Base-by-base conservation (phyloP, 108 stramenopile species). In the Discostella stelligeroides region DNA sequence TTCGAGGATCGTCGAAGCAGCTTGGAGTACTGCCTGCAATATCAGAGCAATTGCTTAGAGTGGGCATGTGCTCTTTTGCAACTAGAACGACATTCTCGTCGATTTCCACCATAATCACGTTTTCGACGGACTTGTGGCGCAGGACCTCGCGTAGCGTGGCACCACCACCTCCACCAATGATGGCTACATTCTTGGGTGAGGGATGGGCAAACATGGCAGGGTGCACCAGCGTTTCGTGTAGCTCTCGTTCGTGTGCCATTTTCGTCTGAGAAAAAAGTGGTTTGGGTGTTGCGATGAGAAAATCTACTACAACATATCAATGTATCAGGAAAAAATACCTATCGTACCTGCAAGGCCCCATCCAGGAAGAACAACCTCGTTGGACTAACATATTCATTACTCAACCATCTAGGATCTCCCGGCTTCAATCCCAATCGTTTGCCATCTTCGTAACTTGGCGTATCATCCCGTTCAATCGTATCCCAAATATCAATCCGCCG, bases 221-320 rank as follows among this genome's bases (percentile, higher is more conserved):
- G 72, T 97, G 97, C 6, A 97, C 95, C 21, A 97, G 82, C 13
- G 86, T 59, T 75, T 97, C 97, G 75, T 97, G 97, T 62, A 91
- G 94, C 72, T 89, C 85, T 29, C 66, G 71, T 51, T 90, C 91
- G 45, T 80, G 68, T 40, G 66, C 59, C 21, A 56, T 54, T n/a
- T 75, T 80, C 40, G 63, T 79, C 72, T 90, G 87, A n/a, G 20
- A 30, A 62, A 41, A 21, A 51, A n/a, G 15, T 47, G 12, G 37
- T 20, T 2, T 5, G 40, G 60, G 23, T 24, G 3, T 59, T 25
- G 11, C 29, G 28, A 53, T 49, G 25, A 7, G 7, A 30, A n/a
- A 24, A 25, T 15, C 58, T 34, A n/a, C 34, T 5, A 17, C 27
- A 15, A 45, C 11, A 60, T 18, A 34, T 6, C 23, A 54, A 67